Evolutionary conservation across 2,329 filamentous ascomycete genomes (phyloP).

Genomic region (Colletotrichum costaricense): DNA sequence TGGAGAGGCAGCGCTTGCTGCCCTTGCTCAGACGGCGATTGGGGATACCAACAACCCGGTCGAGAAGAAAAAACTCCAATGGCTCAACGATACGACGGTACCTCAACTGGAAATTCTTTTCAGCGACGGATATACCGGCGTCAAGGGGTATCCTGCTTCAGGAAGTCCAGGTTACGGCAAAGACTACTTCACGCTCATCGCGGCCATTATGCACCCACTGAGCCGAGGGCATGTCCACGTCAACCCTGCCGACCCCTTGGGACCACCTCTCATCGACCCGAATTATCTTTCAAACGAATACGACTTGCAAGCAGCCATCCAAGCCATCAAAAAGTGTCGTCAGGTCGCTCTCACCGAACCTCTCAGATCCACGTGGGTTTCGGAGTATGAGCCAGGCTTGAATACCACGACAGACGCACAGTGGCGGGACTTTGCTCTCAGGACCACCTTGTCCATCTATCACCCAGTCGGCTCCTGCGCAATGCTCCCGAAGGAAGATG

Average conservation of each 20-base stretch:
- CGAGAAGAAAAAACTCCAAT: conserved; percentile 52
- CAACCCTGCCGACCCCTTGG: conserved; percentile 44
- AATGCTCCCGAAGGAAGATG: conserved; percentile 57
- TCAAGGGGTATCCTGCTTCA: conserved; percentile 46
- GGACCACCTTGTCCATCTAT: conserved; percentile 41
- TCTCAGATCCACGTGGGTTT: conserved; percentile 42
- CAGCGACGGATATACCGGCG: conserved; percentile 56
- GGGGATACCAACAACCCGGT: conserved; percentile 43
- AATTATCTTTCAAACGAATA: conserved; percentile 40
- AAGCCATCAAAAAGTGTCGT: conserved; percentile 45
- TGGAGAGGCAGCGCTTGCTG: conserved; percentile 39
- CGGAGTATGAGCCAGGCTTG: conserved; percentile 47
- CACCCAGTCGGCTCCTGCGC: conserved; percentile 58
- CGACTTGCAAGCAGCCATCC: conserved; percentile 42
- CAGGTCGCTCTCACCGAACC: conserved; percentile 45
- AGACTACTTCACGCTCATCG: conserved; percentile 42
- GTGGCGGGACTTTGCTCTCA: conserved; percentile 35
- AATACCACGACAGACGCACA: conserved; percentile 34
- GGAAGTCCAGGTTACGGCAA: conserved; percentile 42
- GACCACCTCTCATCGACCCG: conserved; percentile 46
- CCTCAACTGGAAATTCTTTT: conserved; percentile 57
- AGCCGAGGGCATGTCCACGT: conserved; percentile 47
- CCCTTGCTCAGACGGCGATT: conserved; percentile 46
- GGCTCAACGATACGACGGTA: conserved; percentile 48
- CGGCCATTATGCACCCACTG: conserved; percentile 44